Percentiles rank a stretch among this genome's conserved stretches.
Conservation (phyloP, 2,329 filamentous ascomycete genomes). For the Sporothrix pseudoabietina region DNA sequence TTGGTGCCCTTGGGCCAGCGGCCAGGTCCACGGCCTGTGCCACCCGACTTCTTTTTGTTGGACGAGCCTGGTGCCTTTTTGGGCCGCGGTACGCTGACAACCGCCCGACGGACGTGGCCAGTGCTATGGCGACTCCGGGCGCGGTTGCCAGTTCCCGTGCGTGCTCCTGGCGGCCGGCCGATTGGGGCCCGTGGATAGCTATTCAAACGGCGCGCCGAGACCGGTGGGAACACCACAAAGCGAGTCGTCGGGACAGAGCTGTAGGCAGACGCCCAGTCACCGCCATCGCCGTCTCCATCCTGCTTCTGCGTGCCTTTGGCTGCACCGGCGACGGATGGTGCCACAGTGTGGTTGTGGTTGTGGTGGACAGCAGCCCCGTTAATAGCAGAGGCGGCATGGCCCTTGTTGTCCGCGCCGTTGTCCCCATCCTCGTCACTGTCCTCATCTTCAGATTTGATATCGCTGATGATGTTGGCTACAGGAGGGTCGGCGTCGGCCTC, state of each 20-base stretch:
- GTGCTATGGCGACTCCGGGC: slow-evolving; percentile 46
- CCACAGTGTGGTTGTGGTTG: neutral
- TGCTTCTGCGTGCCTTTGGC: slow-evolving; percentile 30
- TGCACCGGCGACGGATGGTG: neutral
- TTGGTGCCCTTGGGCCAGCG: slow-evolving; percentile 70
- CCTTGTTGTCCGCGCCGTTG: neutral
- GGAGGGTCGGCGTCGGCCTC: neutral
- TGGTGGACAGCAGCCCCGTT: neutral
- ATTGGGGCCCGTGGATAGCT: slow-evolving; percentile 48
- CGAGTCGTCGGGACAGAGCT: slow-evolving; percentile 66
- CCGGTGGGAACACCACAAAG: slow-evolving; percentile 77
- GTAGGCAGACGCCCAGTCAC: slow-evolving; percentile 54
- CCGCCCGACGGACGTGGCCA: slow-evolving; percentile 41
- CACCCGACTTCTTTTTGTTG: slow-evolving; percentile 59
- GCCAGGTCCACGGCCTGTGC: slow-evolving; percentile 65
- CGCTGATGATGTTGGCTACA: neutral
- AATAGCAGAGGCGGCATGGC: neutral
- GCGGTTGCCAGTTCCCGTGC: slow-evolving; percentile 44
- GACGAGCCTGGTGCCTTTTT: slow-evolving; percentile 45
- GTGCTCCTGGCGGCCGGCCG: slow-evolving; percentile 44
- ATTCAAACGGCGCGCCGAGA: slow-evolving; percentile 54
- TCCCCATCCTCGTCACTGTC: neutral
- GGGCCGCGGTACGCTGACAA: slow-evolving; percentile 43
- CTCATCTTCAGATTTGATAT: slow-evolving; percentile 16
- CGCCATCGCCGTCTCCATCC: slow-evolving; percentile 34